A percentile compares a stretch with the other conserved stretches of the same genome.
phyloP scores from a whole-genome alignment of 306 rosid genomes.

The Coriaria nepalensis region DNA sequence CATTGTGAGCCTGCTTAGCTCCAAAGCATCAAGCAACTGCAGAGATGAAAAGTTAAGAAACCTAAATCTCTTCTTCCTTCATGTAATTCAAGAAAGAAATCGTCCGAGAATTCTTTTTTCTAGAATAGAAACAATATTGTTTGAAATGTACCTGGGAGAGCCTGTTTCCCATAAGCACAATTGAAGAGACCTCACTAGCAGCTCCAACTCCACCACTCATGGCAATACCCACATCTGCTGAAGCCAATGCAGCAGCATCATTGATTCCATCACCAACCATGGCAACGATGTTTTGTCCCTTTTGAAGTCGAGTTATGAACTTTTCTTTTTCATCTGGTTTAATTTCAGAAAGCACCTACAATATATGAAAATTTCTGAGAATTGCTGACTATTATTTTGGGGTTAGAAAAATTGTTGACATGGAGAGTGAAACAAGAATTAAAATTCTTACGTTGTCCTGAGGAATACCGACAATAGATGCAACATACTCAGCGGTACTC shows the following conservation, averaged over 20 bases:
- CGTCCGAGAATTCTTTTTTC: not conserved
- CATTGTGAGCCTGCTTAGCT: conserved; percentile 85
- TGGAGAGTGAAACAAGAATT: not conserved
- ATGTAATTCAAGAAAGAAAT: not conserved
- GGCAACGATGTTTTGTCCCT: conserved; percentile 53
- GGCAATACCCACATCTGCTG: conserved; percentile 82
- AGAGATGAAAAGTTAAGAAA: not conserved
- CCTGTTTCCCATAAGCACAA: conserved; percentile 81
- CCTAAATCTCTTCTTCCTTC: too few relatives aligned
- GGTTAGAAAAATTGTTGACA: not conserved
- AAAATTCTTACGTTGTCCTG: conserved; percentile 45
- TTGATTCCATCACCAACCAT: conserved; percentile 99
- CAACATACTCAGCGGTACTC: conserved; percentile 71
- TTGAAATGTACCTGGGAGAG: conserved; percentile 56
- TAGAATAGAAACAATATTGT: not conserved
- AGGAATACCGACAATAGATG: conserved; percentile 80
- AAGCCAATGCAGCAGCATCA: conserved; percentile 95
- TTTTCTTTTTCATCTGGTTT: conserved; percentile 73
- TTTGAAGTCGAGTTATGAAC: conserved; percentile 56
- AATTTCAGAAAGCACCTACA: conserved; percentile 73
- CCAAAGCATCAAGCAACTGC: conserved; percentile 97
- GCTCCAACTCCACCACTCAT: conserved; percentile 98
- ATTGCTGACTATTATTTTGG: not conserved
- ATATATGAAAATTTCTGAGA: not conserved
- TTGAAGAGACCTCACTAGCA: conserved; percentile 93